Evolutionary conservation across 208 protist genomes (phyloP), one percentile per base, ranked within the genome.

Genomic region (Leishmania tarentolae): DNA sequence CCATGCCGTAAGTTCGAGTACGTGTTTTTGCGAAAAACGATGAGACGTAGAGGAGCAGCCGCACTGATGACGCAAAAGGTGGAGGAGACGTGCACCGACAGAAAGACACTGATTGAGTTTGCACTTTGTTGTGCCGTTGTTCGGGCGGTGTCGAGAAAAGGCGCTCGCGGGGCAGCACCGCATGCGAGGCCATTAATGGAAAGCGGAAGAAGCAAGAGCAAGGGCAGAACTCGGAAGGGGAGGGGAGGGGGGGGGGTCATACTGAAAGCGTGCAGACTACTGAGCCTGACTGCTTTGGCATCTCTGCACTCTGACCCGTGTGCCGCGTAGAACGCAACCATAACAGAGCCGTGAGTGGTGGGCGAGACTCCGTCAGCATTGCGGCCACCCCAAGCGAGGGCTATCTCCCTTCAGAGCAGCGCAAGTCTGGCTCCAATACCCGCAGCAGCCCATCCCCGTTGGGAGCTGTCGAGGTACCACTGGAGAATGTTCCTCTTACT

Each of bases 1-100:
- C 31, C 70, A 86, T 78, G 37, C 61, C 52, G 66, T 59, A 78
- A 79, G 35, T 5, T 21, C 31, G 24, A 0, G 42, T 65, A 8
- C 0, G 24, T 8, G 8, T 15, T 4, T 44, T 46, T 50, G 52
- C 56, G 46, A 19, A 28, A 8, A n/a, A 28, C 15, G 42, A 47
- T 7, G 42, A 31, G 37, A 21, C 17, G 0, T 6, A 24, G 4
- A 31, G 44, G 42, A 50, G 21, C 8, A 50, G 68, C 37, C 44
- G 31, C 37, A 4, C 24, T 17, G 40, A 46, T 28, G 9, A 66
- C 59, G 17, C 15, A 47, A 28, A 28, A 47, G n/a, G 63, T 6
- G 19, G n/a, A 35, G 28, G 9, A 46, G 21, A 66, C 31, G 50
- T 17, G 15, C 50, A 53, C 13, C 50, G 3, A 63, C 35, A 46